A percentile compares a stretch with the other conserved stretches of the same genome.
phyloP scores from a whole-genome alignment of 257 asterid genomes.

The Anisodus tanguticus region DNA sequence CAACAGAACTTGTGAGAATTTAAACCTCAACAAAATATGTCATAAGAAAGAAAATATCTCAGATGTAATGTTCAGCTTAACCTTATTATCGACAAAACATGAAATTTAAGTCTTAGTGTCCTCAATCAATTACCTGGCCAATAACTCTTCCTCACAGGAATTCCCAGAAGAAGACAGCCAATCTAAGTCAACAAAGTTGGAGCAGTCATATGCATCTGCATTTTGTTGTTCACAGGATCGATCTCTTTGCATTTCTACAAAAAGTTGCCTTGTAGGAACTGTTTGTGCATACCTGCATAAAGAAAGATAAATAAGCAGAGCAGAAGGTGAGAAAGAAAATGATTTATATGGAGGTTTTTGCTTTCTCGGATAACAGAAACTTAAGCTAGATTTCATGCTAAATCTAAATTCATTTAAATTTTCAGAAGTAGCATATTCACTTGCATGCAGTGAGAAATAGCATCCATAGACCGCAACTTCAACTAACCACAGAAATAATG shows the following conservation, averaged over 20 bases:
- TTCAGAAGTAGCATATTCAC: neutral
- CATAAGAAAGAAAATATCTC: neutral
- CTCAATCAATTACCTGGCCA: slow-evolving; percentile 69
- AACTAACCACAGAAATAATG: slow-evolving; percentile 19
- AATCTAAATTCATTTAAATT: neutral
- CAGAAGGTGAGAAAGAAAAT: slow-evolving; percentile 19
- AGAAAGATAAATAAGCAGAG: slow-evolving; percentile 26
- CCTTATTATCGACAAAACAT: slow-evolving; percentile 16
- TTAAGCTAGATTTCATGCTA: slow-evolving; percentile 1
- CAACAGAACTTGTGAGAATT: slow-evolving; percentile 15
- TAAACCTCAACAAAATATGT: neutral
- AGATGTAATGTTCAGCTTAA: neutral
- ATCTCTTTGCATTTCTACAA: slow-evolving; percentile 60
- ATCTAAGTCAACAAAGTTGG: slow-evolving; percentile 92
- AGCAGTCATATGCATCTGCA: slow-evolving; percentile 73
- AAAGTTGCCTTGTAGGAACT: slow-evolving; percentile 67
- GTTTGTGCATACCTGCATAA: slow-evolving; percentile 59
- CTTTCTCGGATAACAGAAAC: neutral
- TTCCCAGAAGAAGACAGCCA: slow-evolving; percentile 95
- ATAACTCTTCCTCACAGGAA: slow-evolving; percentile 85
- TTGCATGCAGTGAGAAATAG: slow-evolving; percentile 12
- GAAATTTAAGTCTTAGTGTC: slow-evolving; percentile 11
- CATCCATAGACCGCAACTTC: neutral
- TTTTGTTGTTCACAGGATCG: slow-evolving; percentile 58
- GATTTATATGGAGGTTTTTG: slow-evolving; percentile 21